Conservation (phyloP, 345 rosid species). For the Linum tenue region DNA sequence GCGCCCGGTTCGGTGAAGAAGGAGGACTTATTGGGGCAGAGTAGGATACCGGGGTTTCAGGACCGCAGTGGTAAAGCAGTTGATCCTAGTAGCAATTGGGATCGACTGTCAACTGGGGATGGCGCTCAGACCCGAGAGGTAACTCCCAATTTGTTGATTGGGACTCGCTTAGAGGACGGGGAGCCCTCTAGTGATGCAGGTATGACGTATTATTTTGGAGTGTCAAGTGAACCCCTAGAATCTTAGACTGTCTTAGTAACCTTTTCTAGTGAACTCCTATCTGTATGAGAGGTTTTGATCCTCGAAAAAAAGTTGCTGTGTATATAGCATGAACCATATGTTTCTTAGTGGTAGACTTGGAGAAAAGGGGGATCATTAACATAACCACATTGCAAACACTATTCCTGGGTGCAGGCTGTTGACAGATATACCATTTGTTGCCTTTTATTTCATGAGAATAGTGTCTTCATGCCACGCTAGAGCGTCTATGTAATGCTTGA, state of each 20-base stretch:
- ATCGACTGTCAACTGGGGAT: constrained; percentile 35
- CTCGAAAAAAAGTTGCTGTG: background rate
- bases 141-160: constrained; percentile 49
- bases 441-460: too few species aligned
- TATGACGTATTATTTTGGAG: constrained; percentile 9
- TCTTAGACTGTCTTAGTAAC: background rate
- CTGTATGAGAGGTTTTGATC: too few species aligned
- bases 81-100: constrained; percentile 35
- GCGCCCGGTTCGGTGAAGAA: constrained; percentile 35
- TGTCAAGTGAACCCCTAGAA: background rate
- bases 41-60: constrained; percentile 33
- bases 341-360: background rate
- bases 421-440: too few species aligned
- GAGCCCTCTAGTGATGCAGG: constrained; percentile 67
- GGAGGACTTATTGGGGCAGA: constrained; percentile 37
- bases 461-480: too few species aligned
- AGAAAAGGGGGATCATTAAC: background rate
- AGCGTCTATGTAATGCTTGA: too few species aligned
- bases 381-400: background rate
- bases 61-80: constrained; percentile 22
- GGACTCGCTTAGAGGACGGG: constrained; percentile 46
- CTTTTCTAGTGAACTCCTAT: too few species aligned
- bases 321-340: background rate
- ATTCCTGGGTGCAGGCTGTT: too few species aligned
- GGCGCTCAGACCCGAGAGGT: constrained; percentile 40